phyloP scores from a whole-genome alignment of 495 filamentous ascomycete species.

The Lentithecium fluviatile region DNA sequence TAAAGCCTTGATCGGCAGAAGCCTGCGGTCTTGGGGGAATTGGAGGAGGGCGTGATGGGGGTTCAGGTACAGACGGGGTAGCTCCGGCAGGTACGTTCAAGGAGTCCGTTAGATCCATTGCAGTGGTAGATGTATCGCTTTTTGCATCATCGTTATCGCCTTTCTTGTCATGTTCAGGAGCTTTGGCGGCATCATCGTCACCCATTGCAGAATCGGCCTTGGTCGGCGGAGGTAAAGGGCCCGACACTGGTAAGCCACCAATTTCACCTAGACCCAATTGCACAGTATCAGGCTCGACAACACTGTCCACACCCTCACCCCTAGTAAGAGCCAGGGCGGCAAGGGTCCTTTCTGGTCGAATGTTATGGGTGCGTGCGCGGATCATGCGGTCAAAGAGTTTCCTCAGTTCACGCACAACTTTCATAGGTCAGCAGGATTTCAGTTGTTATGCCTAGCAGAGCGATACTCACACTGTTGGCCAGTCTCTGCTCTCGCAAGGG shows the following conservation, averaged over 20 bases:
- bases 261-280: slow-evolving; percentile 47
- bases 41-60: slow-evolving; percentile 34
- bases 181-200: slow-evolving; percentile 21
- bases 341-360: slow-evolving; percentile 71
- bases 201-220: slow-evolving; percentile 32
- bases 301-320: slow-evolving; percentile 53
- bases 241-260: slow-evolving; percentile 52
- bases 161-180: neutral
- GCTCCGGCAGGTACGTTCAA: neutral
- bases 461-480: slow-evolving; percentile 66
- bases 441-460: no score
- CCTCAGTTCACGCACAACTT: slow-evolving; percentile 71
- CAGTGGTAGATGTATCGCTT: slow-evolving; percentile 15
- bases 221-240: slow-evolving; percentile 47
- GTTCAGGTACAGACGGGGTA: slow-evolving; percentile 5
- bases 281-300: neutral
- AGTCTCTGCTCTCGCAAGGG: slow-evolving; percentile 60
- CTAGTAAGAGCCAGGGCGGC: slow-evolving; percentile 76
- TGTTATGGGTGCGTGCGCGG: slow-evolving; percentile 51
- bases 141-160: slow-evolving; percentile 32
- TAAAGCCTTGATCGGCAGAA: slow-evolving; percentile 5
- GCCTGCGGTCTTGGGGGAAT: slow-evolving; percentile 34
- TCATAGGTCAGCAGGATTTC: neutral
- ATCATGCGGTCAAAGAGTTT: slow-evolving; percentile 72
- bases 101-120: neutral